Evolutionary conservation across 2,329 filamentous ascomycete genomes (phyloP).

Genomic region (Exophiala bonariae): DNA sequence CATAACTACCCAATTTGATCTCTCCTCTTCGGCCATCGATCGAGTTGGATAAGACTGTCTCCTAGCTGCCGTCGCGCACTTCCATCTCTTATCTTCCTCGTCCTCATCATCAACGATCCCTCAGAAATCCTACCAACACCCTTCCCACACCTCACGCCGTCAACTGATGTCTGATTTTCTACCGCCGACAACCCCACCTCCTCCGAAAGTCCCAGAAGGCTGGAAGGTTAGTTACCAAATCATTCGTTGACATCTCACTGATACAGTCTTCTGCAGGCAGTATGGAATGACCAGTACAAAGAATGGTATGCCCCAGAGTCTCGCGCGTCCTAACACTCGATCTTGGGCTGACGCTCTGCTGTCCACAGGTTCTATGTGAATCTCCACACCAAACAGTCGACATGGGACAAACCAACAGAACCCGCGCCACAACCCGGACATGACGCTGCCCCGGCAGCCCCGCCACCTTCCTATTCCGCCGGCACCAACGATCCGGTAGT

Average conservation of each 20-base stretch:
- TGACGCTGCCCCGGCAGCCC: slow-evolving; percentile 53
- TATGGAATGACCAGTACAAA: slow-evolving; percentile 75
- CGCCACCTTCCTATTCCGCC: slow-evolving; percentile 67
- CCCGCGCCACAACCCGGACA: slow-evolving; percentile 59
- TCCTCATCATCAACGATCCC: no score
- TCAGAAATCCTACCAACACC: no score
- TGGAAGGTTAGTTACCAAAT: no score
- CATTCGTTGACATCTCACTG: no score
- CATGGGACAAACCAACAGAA: slow-evolving; percentile 81
- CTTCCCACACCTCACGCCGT: no score
- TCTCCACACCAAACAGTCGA: slow-evolving; percentile 79
- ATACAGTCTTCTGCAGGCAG: no score
- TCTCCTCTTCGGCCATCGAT: no score
- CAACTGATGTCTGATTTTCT: slow-evolving; percentile 32
- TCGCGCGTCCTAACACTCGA: background rate
- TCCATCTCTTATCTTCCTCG: no score
- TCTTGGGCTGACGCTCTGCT: slow-evolving; percentile 5
- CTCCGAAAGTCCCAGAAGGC: slow-evolving; percentile 68
- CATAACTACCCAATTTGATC: no score
- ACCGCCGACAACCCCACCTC: slow-evolving; percentile 53
- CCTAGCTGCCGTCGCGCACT: no score
- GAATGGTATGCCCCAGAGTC: slow-evolving; percentile 65
- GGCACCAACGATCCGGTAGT: slow-evolving; percentile 45
- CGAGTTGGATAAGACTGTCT: no score
- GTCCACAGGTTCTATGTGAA: slow-evolving; percentile 86